A percentile compares a stretch with the other conserved stretches of the same genome.
Conservation (phyloP, 306 rosid genomes). For the Boehmeria nivea region DNA sequence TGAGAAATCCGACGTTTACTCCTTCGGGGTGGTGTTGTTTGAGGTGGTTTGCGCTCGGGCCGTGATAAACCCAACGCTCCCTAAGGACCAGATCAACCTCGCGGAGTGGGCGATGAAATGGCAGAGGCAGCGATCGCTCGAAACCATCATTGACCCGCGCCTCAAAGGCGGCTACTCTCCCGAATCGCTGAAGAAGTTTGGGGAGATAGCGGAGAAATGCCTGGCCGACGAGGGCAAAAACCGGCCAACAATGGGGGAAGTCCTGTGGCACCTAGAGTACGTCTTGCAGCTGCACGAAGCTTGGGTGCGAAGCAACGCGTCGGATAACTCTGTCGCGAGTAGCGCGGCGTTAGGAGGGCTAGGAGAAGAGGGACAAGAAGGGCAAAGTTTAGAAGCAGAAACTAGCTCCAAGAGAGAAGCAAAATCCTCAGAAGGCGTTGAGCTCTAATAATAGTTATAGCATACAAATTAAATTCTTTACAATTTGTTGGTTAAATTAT, state of each 20-base stretch:
- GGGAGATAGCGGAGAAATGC: constrained; percentile 89
- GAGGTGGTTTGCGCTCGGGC: constrained; percentile 92
- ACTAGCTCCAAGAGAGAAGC: constrained; percentile 26
- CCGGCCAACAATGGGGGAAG: constrained; percentile 94
- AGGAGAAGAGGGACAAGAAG: constrained; percentile 26
- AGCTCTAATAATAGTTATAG: too few species aligned
- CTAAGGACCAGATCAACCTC: constrained; percentile 87
- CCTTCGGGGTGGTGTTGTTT: constrained; percentile 84
- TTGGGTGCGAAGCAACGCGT: constrained; percentile 45
- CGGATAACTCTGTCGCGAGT: constrained; percentile 44
- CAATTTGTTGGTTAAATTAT: constrained; percentile 36
- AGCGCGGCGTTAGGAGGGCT: constrained; percentile 32
- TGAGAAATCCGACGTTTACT: constrained; percentile 92
- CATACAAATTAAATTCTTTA: constrained; percentile 39
- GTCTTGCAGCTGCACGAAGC: constrained; percentile 86
- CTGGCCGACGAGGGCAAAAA: constrained; percentile 85
- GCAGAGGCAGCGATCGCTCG: constrained; percentile 65
- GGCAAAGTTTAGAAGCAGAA: constrained; percentile 21
- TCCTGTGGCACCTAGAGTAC: constrained; percentile 88
- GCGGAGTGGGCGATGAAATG: constrained; percentile 98
- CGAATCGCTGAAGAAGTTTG: constrained; percentile 64
- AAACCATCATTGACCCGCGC: constrained; percentile 51
- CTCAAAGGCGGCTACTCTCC: constrained; percentile 55
- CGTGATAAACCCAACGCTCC: constrained; percentile 85
- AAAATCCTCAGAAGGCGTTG: too few species aligned